Base-by-base conservation (phyloP, 2,329 filamentous ascomycete species). In the Aureobasidium sp. region DNA sequence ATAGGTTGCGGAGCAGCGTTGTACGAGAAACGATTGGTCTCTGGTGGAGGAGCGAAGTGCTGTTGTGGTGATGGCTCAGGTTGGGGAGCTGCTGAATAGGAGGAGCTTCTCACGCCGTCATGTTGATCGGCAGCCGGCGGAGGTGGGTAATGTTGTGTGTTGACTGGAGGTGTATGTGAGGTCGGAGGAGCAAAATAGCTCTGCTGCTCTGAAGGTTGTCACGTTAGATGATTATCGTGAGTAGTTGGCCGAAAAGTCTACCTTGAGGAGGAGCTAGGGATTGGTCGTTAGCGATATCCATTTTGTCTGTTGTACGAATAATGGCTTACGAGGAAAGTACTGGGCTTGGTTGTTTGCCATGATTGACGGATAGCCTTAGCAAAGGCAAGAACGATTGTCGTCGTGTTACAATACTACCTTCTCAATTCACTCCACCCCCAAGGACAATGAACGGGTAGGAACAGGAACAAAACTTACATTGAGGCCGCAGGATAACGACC, bases 281-380 rank as follows among this genome's bases (percentile, higher is more conserved):
- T 25, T 25, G 36, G 20, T 29, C 17, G 20, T 56, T 47, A 56
- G 60, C 31, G 14, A 48, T 37, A 41, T 11, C 12, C 51, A 39
- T 17, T 17, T 5, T 31, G 31, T 27, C 48, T 34, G 14, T 22
- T 41, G 36, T 17, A 41, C 25, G 20, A 12, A 25, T 29, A 3
- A 9, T n/a, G 22, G 62, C 70, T 66, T 65, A 72, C 70, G 70
- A 64, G 69, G 68, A 53, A 67, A 72, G 64, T 71, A 72, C 56
- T 71, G 70, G 29, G 64, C 63, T 52, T 68, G 67, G n/a, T 64
- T 64, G 3, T 63, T 39, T 14, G 62, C 27, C 62, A 63, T 63
- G 34, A 52, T 55, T 29, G 25, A 29, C 5, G 8, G 27, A n/a
- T 20, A 29, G 31, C 20, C 11, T 20, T 31, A 39, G 6, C n/a